Percentiles rank a stretch among this genome's conserved stretches.
Conservation (phyloP, 345 rosid genomes). For the Citrus trifoliata region DNA sequence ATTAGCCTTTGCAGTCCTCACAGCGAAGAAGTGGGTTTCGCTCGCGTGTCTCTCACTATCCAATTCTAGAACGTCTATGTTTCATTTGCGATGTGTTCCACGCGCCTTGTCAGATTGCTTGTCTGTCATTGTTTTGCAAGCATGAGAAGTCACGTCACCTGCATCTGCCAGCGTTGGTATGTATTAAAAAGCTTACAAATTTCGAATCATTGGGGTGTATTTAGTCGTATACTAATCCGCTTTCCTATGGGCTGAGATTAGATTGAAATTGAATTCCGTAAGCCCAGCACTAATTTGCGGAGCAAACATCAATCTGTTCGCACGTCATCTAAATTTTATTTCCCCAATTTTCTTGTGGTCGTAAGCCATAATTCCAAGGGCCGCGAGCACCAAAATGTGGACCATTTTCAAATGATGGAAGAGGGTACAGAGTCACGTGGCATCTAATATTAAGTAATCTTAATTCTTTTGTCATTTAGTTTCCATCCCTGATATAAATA, state of each 20-base stretch:
- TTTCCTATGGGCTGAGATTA: too few species aligned
- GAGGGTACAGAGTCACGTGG: neutral
- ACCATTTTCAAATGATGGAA: neutral
- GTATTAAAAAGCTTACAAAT: neutral
- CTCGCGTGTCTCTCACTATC: conserved; percentile 3
- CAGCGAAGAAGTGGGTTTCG: neutral
- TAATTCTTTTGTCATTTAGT: neutral
- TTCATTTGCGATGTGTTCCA: neutral
- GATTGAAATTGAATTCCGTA: neutral
- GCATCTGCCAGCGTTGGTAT: neutral
- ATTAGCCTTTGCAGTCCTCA: conserved; percentile 16
- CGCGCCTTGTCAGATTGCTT: conserved; percentile 19
- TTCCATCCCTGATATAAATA: neutral
- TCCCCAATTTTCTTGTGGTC: neutral
- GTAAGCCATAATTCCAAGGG: neutral
- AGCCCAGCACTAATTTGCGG: neutral
- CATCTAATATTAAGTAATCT: neutral
- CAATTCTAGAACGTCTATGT: neutral
- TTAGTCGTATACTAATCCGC: neutral
- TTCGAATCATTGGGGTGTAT: neutral
- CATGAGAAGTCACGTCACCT: conserved; percentile 10
- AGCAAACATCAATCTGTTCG: neutral
- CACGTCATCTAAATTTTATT: neutral
- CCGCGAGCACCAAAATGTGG: neutral
- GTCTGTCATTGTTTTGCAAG: neutral